Base-by-base conservation (phyloP, 2,329 filamentous ascomycete genomes). In the Blastomyces gilchristii region DNA sequence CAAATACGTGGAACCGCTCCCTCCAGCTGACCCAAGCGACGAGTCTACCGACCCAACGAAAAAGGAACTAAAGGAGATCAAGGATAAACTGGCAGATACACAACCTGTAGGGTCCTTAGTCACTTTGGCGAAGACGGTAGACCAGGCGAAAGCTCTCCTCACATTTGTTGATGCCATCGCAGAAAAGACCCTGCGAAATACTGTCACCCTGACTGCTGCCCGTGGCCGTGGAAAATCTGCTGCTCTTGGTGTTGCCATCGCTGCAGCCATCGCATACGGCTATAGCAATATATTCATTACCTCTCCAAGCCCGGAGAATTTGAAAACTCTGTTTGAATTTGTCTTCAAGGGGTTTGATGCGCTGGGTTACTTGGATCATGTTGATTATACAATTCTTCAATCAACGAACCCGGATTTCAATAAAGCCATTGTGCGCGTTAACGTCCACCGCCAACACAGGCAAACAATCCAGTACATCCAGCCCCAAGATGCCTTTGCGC, bases 261-360 rank as follows among this genome's bases (percentile, higher is more conserved):
- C 94, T 3, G 91, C 94, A 2, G 95, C 95, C 1, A 85, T 99
- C 54, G 93, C 94, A 0, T 90, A 97, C 73, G 94, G 94, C 34
- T 99, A 99, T 77, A 96, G 91, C 80, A 99, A 99, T 75, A 96
- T 99, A 71, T 99, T 99, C 78, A 96, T 99, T 73, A 99, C 94
- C 1, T 97, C 93, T 0, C 93, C 93, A 0, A 97, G 91, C 65
- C 94, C 94, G 0, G 95, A 99, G 78, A 99, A 99, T 77, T 82
- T 99, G 82, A 99, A 97, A 79, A 99, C 94, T 0, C 81, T 99
- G 8, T 99, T 99, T 73, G 92, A 99, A 71, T 99, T 99, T 71
- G 85, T 99, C 22, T 97, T 99, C 82, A 97, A 97, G 75, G 94
- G 92, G 0, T 99, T 99, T 70, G 94, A 99, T 74, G 90, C 92